Evolutionary conservation across 768 basidiomycete genomes (phyloP), one percentile per base, ranked within the genome.

Genomic region (Lactarius deliciosus): DNA sequence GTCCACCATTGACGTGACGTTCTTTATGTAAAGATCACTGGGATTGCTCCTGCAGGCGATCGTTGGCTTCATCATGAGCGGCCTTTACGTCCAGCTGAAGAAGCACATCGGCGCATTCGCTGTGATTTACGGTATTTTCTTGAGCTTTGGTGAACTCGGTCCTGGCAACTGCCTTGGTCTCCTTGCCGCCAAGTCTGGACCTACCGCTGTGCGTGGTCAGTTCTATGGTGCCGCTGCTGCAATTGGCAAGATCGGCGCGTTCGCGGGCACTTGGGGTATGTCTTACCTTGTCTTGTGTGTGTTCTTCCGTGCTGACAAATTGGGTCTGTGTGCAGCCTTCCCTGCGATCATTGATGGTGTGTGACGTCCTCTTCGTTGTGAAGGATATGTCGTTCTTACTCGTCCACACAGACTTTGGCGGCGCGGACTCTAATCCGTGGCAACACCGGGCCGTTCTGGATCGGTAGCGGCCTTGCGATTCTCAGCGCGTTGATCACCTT

Each of bases 11-110:
- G 28, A 50, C 2, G 32, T 57, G 43, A 68, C 41, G 64, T 59
- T 45, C 45, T 41, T 30, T 34, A n/a, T 20, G 18, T 8, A 71
- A 90, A 90, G 89, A 91, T 92, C 69, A 70, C 73, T 32, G 91
- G 91, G 55, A n/a, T 81, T 92, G 11, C 47, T 91, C 32, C 71
- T 76, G 30, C 91, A 93, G 75, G 87, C 89, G 2, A 59, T 91
- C 68, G 79, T 91, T 57, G 92, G 96, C 7, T 97, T 97, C 78
- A 85, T 93, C 75, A 92, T 98, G 89, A 91, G 91, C 68, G 96
- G 92, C 1, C 78, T 86, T 22, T 97, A 96, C 77, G 72, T 68
- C 30, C 78, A 80, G 77, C 79, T 94, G 62, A 82, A 83, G 15
- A 72, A 79, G 4, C 81, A 91, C 68, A 81, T 93, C 60, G 91